These are phyloP conservation scores for Cucurbita maxima DNA, from an alignment of 306 rosid genomes.

Conservation along the genomic window DNA sequence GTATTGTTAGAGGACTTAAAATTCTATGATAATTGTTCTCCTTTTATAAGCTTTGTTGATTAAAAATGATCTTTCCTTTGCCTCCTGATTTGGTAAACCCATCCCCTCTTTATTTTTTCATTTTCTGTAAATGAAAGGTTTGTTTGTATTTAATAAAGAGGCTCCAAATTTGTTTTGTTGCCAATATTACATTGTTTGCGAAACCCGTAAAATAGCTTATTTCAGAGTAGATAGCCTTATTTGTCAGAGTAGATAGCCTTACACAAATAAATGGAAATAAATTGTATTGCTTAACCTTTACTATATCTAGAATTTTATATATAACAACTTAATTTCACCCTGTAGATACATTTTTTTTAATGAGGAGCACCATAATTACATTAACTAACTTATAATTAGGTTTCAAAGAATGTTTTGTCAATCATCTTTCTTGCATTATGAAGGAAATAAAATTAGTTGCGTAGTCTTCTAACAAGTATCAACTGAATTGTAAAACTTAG, in stretches of 20 bases:
- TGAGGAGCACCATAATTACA: not conserved
- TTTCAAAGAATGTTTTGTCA: not conserved
- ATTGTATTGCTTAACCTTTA: not conserved
- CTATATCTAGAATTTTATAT: not conserved
- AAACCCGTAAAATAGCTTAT: not conserved
- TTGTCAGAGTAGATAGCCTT: not conserved
- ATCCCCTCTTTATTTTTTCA: not conserved
- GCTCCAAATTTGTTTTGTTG: not conserved
- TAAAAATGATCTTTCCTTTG: not conserved
- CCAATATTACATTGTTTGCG: not conserved
- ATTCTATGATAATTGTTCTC: not conserved
- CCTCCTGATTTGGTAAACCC: not conserved
- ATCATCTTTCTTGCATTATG: not conserved
- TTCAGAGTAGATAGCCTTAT: not conserved
- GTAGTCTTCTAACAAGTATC: not conserved
- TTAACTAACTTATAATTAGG: not conserved
- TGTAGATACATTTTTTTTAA: not conserved
- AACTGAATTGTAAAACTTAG: not conserved
- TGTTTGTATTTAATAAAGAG: not conserved
- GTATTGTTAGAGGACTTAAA: not conserved
- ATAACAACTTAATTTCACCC: not conserved
- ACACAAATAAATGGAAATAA: not conserved
- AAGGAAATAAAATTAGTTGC: not conserved
- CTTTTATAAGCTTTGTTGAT: not conserved
- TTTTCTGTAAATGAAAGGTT: not conserved